Conservation (phyloP, 1,139 yeast species). For the Pichia kudriavzevii region DNA sequence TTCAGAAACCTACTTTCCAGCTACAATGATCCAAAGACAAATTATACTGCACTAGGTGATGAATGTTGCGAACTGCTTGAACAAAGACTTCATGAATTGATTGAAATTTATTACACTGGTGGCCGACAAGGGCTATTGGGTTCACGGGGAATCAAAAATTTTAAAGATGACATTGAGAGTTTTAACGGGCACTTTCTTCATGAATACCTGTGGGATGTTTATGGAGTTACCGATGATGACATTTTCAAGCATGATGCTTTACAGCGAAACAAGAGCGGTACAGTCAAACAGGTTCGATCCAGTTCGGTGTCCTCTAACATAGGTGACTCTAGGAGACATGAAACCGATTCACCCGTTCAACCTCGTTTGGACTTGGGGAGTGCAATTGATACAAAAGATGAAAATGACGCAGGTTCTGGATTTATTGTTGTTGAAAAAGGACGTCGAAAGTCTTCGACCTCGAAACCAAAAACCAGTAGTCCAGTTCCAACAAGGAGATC, state of each 20-base stretch:
- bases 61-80: constrained; percentile 21
- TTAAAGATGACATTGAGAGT: constrained; percentile 30
- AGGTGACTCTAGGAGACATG: background rate
- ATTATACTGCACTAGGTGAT: constrained; percentile 14
- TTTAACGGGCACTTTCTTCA: constrained; percentile 49
- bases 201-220: constrained; percentile 25
- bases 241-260: constrained; percentile 32
- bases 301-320: background rate
- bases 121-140: background rate
- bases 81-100: constrained; percentile 23
- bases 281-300: background rate
- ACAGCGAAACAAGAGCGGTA: constrained; percentile 2
- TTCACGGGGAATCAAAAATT: constrained; percentile 24
- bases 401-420: constrained; percentile 11
- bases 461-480: too few relatives aligned
- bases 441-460: constrained; percentile 17
- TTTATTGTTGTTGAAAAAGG: constrained; percentile 11
- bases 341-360: background rate
- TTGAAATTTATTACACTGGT: constrained; percentile 7
- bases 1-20: constrained; percentile 59
- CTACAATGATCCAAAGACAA: constrained; percentile 39
- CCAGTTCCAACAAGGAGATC: too few relatives aligned
- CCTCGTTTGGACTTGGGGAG: constrained; percentile 18
- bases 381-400: constrained; percentile 21
- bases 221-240: constrained; percentile 29